These are phyloP conservation scores for Aspergillus texensis DNA, from an alignment of 2,329 filamentous ascomycete genomes.

Conservation along the genomic window DNA sequence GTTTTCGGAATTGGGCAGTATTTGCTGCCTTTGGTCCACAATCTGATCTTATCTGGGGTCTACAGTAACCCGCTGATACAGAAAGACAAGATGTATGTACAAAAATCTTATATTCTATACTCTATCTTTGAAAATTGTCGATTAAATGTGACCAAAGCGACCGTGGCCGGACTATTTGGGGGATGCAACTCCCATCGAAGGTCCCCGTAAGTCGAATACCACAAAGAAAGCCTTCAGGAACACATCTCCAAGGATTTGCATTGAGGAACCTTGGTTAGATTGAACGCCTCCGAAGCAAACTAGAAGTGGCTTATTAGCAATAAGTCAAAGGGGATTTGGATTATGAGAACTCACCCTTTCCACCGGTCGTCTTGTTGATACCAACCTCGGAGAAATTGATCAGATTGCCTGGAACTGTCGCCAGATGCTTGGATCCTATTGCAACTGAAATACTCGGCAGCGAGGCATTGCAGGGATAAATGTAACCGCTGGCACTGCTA, in stretches of 20 bases:
- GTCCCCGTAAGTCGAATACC: constrained; percentile 57
- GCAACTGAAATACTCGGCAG: constrained; percentile 60
- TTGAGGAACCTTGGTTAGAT: constrained; percentile 57
- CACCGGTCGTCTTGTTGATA: constrained; percentile 44
- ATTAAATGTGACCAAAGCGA: neutral
- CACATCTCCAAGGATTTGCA: constrained; percentile 63
- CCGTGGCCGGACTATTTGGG: constrained; percentile 25
- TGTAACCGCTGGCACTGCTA: constrained; percentile 51
- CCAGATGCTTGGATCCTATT: constrained; percentile 52
- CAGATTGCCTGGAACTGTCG: constrained; percentile 58
- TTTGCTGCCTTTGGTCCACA: neutral
- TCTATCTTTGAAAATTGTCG: neutral
- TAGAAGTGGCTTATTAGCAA: constrained; percentile 26
- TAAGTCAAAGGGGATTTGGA: no score
- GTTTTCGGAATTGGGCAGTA: neutral
- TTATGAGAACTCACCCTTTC: constrained; percentile 36
- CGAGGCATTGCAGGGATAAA: constrained; percentile 59
- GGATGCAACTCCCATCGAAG: constrained; percentile 56
- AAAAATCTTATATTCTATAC: neutral
- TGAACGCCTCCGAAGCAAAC: constrained; percentile 64
- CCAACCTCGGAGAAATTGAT: constrained; percentile 59
- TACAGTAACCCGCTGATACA: neutral
- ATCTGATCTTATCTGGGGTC: neutral
- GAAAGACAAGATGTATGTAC: neutral
- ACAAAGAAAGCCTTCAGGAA: constrained; percentile 64